Base-by-base conservation (phyloP, 345 rosid species). In the Mercurialis annua region DNA sequence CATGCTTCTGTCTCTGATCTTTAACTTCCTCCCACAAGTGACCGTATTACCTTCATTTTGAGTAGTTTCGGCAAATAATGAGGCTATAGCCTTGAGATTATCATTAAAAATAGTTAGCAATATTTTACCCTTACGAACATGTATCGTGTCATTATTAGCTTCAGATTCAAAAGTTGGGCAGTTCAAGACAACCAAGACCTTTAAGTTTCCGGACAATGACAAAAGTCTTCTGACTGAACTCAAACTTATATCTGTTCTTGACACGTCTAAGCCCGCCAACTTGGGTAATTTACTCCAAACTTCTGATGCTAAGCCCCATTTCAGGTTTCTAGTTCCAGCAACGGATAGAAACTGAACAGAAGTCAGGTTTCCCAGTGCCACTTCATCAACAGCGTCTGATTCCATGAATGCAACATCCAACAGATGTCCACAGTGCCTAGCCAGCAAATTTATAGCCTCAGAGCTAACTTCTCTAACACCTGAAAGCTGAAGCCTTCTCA, bases 371-470 rank as follows among this genome's bases (percentile, higher is more conserved):
- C 67, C 78, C 66, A 80, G 29, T 48, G 79, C 83, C 33, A 48
- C 68, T 65, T 73, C 81, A 55, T 76, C 74, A 11, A 80, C 59
- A 31, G 15, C 2, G 18, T 54, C 73, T 5, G 71, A 74, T 21
- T 68, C 82, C 48, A 71, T 23, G 30, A 78, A 78, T 20, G 70
- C 82, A 67, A 78, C 61, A 30, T 78, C 79, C 34, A 66, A 21
- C 72, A 80, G 20, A 6, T 70, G 24, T 53, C 3, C 27, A 34
- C 83, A 80, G 23, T 69, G 73, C 49, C 7, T 73, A 47, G 78
- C 80, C 62, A 80, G 64, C 48, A 78, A 69, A 36, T 80, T 80
- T 20, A 80, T 76, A 64, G 77, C 83, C 2, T 72, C 83, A 24
- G 52, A 62, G 38, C 42, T 62, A 36, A 80, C 47, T 38, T 80